Conservation (phyloP, 805 yeast genomes). For the Saccharomycopsis sp. region DNA sequence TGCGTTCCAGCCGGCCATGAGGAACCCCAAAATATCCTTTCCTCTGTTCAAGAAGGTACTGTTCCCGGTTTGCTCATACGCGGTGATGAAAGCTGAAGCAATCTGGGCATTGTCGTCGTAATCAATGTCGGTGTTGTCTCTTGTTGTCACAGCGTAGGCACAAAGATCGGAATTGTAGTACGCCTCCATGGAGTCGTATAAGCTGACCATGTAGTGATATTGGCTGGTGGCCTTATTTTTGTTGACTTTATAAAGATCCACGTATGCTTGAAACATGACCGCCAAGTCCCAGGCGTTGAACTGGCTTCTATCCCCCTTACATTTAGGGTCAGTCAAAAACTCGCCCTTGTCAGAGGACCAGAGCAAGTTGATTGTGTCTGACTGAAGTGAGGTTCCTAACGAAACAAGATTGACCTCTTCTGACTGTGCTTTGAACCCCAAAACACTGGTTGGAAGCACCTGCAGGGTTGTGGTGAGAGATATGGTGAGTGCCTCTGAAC, state of each 20-base stretch:
- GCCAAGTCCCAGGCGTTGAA: conserved; percentile 53
- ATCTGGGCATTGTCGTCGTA: conserved; percentile 73
- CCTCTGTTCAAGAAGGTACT: conserved; percentile 46
- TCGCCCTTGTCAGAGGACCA: not conserved
- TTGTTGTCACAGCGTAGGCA: not conserved
- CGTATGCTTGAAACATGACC: conserved; percentile 58
- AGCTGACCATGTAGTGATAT: not conserved
- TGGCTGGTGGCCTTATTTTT: not conserved
- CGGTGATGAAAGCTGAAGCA: conserved; percentile 54
- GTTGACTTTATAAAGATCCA: conserved; percentile 32
- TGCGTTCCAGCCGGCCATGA: conserved; percentile 58
- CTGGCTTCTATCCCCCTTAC: not conserved
- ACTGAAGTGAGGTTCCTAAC: not conserved
- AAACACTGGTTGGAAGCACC: not conserved
- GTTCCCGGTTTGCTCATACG: conserved; percentile 61
- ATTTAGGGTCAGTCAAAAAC: not conserved
- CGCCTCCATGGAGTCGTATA: not conserved
- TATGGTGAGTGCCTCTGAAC: not conserved
- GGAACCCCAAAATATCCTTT: conserved; percentile 49
- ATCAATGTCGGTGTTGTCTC: conserved; percentile 41
- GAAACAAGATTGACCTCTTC: not conserved
- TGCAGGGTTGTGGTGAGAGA: not conserved
- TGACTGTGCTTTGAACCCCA: not conserved
- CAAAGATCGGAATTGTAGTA: not conserved
- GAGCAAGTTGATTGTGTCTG: not conserved